A percentile compares a stretch with the other conserved stretches of the same genome.
Conservation (phyloP, 176 grass and related monocot genomes). For the Lolium rigidum region DNA sequence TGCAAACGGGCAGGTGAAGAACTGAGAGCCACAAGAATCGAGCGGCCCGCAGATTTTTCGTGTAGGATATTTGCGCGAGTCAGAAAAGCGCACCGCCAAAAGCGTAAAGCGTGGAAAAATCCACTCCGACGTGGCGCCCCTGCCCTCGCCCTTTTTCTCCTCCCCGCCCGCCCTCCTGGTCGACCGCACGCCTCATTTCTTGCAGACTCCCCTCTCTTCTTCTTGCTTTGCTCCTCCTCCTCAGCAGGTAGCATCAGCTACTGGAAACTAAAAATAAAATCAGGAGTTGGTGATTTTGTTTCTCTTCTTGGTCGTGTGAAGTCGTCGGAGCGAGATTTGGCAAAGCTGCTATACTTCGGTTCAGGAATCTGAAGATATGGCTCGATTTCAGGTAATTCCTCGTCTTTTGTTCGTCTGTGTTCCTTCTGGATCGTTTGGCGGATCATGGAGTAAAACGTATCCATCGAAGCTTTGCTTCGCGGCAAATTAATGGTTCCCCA, state of each 20-base stretch:
- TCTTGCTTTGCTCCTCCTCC: neutral
- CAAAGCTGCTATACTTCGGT: neutral
- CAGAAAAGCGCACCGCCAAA: neutral
- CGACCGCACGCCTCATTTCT: slow-evolving; percentile 8
- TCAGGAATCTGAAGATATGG: slow-evolving; percentile 31
- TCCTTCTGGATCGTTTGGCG: neutral
- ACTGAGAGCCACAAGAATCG: slow-evolving; percentile 65
- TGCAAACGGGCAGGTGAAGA: neutral
- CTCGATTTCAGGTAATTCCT: slow-evolving; percentile 42
- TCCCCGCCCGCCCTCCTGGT: neutral
- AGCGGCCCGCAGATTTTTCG: slow-evolving; percentile 29
- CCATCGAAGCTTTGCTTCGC: neutral
- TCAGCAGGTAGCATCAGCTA: neutral
- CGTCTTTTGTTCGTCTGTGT: neutral
- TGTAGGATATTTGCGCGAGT: slow-evolving; percentile 22
- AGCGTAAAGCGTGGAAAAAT: slow-evolving; percentile 35
- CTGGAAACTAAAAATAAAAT: neutral
- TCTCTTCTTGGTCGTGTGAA: neutral
- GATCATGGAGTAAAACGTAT: neutral
- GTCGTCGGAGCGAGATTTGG: neutral
- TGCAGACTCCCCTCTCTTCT: neutral
- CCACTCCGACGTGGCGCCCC: slow-evolving; percentile 68
- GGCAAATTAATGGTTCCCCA: too few species aligned
- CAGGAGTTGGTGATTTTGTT: neutral
- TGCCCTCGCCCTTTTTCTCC: slow-evolving; percentile 52